Evolutionary conservation across 805 yeast species (phyloP), one percentile per base, ranked within the genome.

Genomic region (Teunomyces pallodes): DNA sequence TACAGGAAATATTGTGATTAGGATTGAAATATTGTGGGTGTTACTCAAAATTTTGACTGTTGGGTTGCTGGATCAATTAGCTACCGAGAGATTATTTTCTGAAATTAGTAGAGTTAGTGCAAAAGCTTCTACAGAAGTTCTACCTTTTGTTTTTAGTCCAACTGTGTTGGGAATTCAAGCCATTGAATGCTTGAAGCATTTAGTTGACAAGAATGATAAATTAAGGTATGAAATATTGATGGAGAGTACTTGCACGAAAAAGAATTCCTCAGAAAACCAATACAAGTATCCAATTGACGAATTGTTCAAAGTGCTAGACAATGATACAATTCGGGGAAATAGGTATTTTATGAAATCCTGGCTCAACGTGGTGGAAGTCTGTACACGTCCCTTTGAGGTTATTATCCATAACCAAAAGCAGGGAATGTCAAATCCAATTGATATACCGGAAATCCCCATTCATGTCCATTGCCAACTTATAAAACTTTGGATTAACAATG

Each of bases 1-100:
- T 43, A 86, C 95, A 57, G 77, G 79, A 52, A 88, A 83, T 65
- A 86, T 86, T 62, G 95, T 86, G 54, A 86, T 87, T 5, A 70
- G 97, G 46, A 68, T 80, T 7, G 97, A 90, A 53, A 77, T 89
- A 12, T 72, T 90, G 60, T 82, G 86, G 39, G 67, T 86, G 47
- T 59, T 90, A 36, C 63, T 90, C 35, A 80, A 84, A 13, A 76
- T 90, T 41, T 67, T 91, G 33, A 16, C 17, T 16, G 96, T 90
- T 51, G 94, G 94, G 13, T 69, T 85, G 4, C 58, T 60, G 2
- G 85, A 81, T 55, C 84, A 81, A 46, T 74, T 71, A 13, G 64
- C 88, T 0, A 65, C 87, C 36, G 90, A 85, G 54, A 77, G 72
- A 53, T 76, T 82, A 4, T 90, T 83, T 62, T 61, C 70, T 30